phyloP scores from a whole-genome alignment of 345 rosid species.

The Gossypium turneri region DNA sequence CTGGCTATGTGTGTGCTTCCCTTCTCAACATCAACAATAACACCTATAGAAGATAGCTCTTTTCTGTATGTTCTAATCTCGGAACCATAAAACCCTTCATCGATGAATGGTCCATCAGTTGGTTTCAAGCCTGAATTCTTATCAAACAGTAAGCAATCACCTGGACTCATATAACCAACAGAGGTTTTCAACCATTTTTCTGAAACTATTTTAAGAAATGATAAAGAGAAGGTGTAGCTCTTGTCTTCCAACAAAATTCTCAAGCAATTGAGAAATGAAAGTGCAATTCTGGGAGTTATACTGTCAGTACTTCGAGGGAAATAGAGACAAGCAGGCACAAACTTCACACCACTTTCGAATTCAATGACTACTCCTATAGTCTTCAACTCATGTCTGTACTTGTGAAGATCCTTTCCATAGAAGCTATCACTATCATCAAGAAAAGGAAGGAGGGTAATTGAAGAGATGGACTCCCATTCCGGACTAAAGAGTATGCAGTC shows the following conservation, averaged over 20 bases:
- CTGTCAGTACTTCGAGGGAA: conserved; percentile 28
- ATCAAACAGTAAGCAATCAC: conserved; percentile 42
- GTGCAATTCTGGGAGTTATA: conserved; percentile 29
- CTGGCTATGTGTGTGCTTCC: conserved; percentile 35
- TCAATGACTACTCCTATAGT: conserved; percentile 39
- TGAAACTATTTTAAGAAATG: conserved; percentile 32
- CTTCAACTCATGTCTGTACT: conserved; percentile 46
- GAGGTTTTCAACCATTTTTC: conserved; percentile 53
- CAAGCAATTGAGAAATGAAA: conserved; percentile 48
- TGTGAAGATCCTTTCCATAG: conserved; percentile 43
- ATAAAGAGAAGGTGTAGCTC: conserved; percentile 24
- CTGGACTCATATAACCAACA: conserved; percentile 50
- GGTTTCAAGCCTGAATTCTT: conserved; percentile 37
- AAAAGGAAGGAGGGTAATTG: conserved; percentile 52
- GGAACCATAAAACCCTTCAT: conserved; percentile 52
- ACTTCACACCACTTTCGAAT: conserved; percentile 41
- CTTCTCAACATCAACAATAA: conserved; percentile 27
- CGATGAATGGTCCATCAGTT: conserved; percentile 73
- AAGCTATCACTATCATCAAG: conserved; percentile 44
- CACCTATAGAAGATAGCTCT: conserved; percentile 53
- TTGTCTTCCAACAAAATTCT: conserved; percentile 24
- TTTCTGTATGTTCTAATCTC: conserved; percentile 20
- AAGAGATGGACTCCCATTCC: conserved; percentile 51
- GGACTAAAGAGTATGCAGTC: conserved; percentile 52
- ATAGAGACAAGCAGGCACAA: conserved; percentile 37